Percentiles rank a stretch among this genome's conserved stretches.
These are phyloP conservation scores for Crataegus laevigata DNA, from an alignment of 306 rosid genomes.

Conservation along the genomic window DNA sequence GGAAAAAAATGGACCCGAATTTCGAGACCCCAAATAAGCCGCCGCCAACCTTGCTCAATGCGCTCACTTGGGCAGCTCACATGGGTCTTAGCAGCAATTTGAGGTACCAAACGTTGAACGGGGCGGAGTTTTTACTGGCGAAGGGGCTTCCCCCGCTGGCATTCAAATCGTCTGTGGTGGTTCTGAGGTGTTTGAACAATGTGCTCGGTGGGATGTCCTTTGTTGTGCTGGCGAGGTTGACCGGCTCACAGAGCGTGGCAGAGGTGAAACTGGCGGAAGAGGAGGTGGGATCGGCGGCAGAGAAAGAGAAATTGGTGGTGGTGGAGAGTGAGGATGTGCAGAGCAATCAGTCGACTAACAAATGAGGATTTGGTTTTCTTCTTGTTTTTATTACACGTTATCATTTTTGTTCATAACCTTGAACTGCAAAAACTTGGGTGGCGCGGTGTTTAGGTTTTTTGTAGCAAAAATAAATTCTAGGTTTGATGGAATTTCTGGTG, in stretches of 20 bases:
- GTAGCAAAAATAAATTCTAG: neutral
- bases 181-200: slow-evolving; percentile 68
- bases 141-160: slow-evolving; percentile 58
- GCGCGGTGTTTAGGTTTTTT: neutral
- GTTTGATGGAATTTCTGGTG: neutral
- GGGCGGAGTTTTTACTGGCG: slow-evolving; percentile 60
- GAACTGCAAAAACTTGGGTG: neutral
- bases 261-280: slow-evolving; percentile 13
- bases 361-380: slow-evolving; percentile 27
- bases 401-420: slow-evolving; percentile 13
- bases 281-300: slow-evolving; percentile 28
- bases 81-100: slow-evolving; percentile 86
- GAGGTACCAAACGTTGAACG: slow-evolving; percentile 84
- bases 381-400: too few relatives aligned
- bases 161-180: slow-evolving; percentile 79
- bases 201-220: slow-evolving; percentile 85
- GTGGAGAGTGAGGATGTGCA: slow-evolving; percentile 34
- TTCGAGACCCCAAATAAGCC: slow-evolving; percentile 85
- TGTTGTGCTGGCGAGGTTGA: slow-evolving; percentile 72
- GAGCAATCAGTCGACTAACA: slow-evolving; percentile 45
- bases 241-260: slow-evolving; percentile 65
- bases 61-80: slow-evolving; percentile 83
- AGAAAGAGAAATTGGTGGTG: slow-evolving; percentile 42
- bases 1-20: slow-evolving; percentile 80
- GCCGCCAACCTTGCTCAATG: slow-evolving; percentile 73